Conservation (phyloP, 352 stramenopile genomes). For the Phytophthora quininea region DNA sequence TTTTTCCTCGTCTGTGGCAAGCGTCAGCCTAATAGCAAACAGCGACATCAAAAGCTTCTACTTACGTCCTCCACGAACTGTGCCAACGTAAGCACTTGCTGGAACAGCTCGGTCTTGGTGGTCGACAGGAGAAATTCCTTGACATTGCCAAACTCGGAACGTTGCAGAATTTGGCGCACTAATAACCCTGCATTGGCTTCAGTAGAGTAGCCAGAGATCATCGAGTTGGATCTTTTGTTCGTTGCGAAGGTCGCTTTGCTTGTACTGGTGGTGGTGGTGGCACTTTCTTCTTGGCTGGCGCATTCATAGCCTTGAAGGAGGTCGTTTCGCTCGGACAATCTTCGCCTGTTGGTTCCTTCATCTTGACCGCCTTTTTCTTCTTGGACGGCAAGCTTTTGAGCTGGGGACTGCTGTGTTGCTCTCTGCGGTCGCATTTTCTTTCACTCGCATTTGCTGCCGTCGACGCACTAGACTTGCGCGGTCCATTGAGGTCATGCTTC, state of each 20-base stretch:
- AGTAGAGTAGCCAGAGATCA: not conserved
- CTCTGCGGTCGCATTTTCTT: conserved; percentile 11
- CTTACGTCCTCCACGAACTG: conserved; percentile 50
- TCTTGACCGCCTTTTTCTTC: conserved; percentile 22
- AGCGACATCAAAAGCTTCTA: not conserved
- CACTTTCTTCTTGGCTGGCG: not conserved
- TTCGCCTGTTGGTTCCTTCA: conserved; percentile 8
- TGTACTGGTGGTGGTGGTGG: not conserved
- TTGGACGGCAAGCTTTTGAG: conserved; percentile 3
- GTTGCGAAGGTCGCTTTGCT: not conserved
- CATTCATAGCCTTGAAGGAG: not conserved
- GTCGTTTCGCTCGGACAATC: conserved; percentile 5
- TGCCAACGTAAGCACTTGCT: conserved; percentile 49
- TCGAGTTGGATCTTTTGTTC: conserved; percentile 9
- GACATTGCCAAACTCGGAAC: conserved; percentile 45
- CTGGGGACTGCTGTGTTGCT: not conserved
- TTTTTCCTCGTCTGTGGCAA: conserved; percentile 31
- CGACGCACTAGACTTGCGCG: conserved; percentile 39
- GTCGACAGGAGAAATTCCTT: conserved; percentile 39
- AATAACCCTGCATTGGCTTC: conserved; percentile 43
- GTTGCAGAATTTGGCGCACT: conserved; percentile 58
- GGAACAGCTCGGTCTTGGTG: conserved; percentile 56
- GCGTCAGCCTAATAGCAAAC: not conserved
- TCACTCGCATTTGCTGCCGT: conserved; percentile 43
- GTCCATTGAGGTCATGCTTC: conserved; percentile 22